Percentiles rank a stretch among this genome's conserved stretches.
phyloP scores from a whole-genome alignment of 2,329 filamentous ascomycete genomes.

The Apiospora rasikravindrae region DNA sequence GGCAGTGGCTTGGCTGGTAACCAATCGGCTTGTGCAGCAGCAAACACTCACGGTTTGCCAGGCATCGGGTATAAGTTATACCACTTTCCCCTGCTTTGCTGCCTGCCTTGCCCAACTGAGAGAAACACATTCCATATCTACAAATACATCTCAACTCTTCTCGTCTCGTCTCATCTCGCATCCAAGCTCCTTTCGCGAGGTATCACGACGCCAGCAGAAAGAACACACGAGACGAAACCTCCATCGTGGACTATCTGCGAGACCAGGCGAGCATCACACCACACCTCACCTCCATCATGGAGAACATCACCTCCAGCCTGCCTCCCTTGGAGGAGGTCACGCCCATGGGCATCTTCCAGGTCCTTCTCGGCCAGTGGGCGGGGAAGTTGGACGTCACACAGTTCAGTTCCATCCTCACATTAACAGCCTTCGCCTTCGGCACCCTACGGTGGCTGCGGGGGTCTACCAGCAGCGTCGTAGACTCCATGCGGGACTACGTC shows the following conservation, averaged over 20 bases:
- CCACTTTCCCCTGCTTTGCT: background rate
- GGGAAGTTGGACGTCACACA: constrained; percentile 1
- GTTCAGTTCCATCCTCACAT: constrained; percentile 1
- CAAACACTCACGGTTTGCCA: background rate
- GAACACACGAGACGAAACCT: background rate
- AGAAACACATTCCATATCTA: background rate
- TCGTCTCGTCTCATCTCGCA: background rate
- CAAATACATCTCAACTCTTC: background rate
- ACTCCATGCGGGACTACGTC: background rate
- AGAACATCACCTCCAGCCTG: constrained; percentile 1
- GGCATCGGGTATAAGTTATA: background rate
- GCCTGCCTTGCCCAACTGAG: background rate
- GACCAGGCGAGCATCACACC: background rate
- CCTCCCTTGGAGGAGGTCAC: constrained; percentile 6
- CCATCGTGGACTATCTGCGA: background rate
- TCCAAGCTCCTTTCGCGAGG: background rate
- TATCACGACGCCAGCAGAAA: background rate
- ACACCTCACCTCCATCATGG: background rate
- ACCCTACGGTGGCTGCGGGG: constrained; percentile 9
- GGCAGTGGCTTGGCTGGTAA: background rate
- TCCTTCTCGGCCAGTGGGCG: background rate
- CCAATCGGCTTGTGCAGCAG: background rate
- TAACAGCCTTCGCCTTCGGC: background rate
- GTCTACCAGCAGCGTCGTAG: background rate
- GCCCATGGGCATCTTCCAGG: constrained; percentile 1